These are phyloP conservation scores for Pezicula neosporulosa DNA, from an alignment of 2,329 filamentous ascomycete genomes.

Conservation along the genomic window DNA sequence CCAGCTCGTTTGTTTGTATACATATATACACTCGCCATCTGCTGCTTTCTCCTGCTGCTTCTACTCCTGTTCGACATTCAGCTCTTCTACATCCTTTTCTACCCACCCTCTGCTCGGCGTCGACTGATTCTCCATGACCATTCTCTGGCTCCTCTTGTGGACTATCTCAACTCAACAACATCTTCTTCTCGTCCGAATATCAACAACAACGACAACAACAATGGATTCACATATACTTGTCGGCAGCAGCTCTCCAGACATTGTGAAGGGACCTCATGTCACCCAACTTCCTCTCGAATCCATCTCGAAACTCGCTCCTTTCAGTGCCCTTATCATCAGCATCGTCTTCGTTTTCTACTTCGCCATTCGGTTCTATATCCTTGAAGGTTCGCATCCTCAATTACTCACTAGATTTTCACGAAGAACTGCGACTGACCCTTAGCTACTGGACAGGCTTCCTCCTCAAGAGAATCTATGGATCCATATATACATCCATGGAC, in stretches of 20 bases:
- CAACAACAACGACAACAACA: background rate
- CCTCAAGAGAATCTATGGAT: constrained; percentile 30
- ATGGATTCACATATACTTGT: background rate
- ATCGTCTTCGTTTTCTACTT: constrained; percentile 25
- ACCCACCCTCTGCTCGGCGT: too few relatives aligned
- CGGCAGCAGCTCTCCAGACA: background rate
- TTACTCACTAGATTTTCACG: too few relatives aligned
- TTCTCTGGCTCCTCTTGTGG: background rate
- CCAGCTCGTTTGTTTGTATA: too few relatives aligned
- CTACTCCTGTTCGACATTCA: too few relatives aligned
- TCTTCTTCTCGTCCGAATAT: background rate
- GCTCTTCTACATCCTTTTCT: too few relatives aligned
- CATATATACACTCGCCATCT: too few relatives aligned
- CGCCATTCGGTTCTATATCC: constrained; percentile 28
- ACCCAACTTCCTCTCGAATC: constrained; percentile 17
- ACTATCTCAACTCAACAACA: background rate
- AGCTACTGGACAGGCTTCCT: constrained; percentile 22
- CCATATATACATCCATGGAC: constrained; percentile 31
- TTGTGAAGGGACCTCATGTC: constrained; percentile 15
- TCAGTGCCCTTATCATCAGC: constrained; percentile 23
- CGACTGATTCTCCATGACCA: background rate
- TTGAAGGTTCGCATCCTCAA: constrained; percentile 25
- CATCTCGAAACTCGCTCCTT: constrained; percentile 23
- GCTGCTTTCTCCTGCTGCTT: too few relatives aligned
- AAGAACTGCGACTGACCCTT: too few relatives aligned